Evolutionary conservation across 805 yeast species (phyloP).

Genomic region (Saccharomycopsis sp.): DNA sequence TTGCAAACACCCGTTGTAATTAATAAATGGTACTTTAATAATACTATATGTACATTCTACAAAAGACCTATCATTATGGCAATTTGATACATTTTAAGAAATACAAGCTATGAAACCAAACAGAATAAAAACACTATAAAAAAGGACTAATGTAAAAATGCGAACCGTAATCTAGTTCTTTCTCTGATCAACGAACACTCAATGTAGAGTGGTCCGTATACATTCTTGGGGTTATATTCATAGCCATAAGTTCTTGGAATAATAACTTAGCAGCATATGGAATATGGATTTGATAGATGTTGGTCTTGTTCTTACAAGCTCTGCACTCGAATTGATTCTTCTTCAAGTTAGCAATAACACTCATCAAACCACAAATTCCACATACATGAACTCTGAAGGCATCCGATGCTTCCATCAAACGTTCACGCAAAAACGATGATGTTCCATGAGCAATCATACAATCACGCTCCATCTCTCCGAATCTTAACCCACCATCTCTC

Average conservation of each 20-base stretch:
- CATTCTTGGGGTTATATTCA: slow-evolving; percentile 96
- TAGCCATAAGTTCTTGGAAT: slow-evolving; percentile 99
- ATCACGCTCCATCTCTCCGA: slow-evolving; percentile 99
- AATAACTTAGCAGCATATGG: slow-evolving; percentile 97
- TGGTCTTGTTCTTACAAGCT: slow-evolving; percentile 96
- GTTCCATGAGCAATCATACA: slow-evolving; percentile 99
- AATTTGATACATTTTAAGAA: neutral
- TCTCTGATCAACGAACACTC: neutral
- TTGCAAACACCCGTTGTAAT: no score
- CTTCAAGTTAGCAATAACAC: slow-evolving; percentile 93
- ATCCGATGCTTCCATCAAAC: slow-evolving; percentile 98
- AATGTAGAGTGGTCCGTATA: slow-evolving; percentile 75
- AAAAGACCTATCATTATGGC: neutral
- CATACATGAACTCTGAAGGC: slow-evolving; percentile 97
- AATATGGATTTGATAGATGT: slow-evolving; percentile 93
- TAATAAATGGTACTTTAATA: no score
- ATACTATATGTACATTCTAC: no score
- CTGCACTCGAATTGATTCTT: slow-evolving; percentile 98
- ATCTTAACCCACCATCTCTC: slow-evolving; percentile 97
- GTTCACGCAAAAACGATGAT: slow-evolving; percentile 94
- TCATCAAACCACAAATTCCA: slow-evolving; percentile 97
- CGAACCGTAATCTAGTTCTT: neutral
- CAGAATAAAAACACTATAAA: neutral
- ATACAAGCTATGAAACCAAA: neutral
- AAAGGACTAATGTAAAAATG: neutral